A percentile compares a stretch with the other conserved stretches of the same genome.
Evolutionary conservation across 371 early-diverging fungal genomes (phyloP).

Genomic region (Mortierella sp.): DNA sequence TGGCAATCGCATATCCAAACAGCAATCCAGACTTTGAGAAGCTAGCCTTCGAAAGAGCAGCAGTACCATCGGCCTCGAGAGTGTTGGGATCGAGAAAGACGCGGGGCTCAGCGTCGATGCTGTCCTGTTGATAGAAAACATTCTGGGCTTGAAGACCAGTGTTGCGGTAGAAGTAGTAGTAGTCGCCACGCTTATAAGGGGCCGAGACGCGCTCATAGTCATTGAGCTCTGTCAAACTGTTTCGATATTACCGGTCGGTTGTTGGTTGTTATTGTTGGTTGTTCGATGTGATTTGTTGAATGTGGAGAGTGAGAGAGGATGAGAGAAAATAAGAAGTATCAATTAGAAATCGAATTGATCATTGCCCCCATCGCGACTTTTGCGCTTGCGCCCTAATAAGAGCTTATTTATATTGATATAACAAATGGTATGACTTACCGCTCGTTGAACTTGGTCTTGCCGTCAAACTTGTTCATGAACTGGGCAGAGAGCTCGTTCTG

Average conservation of each 20-base stretch:
- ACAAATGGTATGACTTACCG: conserved; percentile 42
- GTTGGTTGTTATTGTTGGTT: not conserved
- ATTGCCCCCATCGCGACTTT: too few relatives aligned
- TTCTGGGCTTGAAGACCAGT: conserved; percentile 76
- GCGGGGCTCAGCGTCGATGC: conserved; percentile 52
- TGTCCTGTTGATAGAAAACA: conserved; percentile 63
- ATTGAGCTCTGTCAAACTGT: conserved; percentile 32
- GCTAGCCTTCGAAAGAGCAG: conserved; percentile 59
- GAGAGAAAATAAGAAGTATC: not conserved
- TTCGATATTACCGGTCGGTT: not conserved
- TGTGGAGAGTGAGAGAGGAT: not conserved
- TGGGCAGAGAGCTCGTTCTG: conserved; percentile 55
- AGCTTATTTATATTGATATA: not conserved
- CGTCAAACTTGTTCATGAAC: conserved; percentile 55
- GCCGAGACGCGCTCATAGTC: conserved; percentile 66
- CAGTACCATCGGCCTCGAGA: conserved; percentile 55
- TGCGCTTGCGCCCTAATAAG: not conserved
- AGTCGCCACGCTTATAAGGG: conserved; percentile 69
- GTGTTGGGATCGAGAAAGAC: conserved; percentile 65
- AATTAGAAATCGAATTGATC: not conserved
- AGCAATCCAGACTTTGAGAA: conserved; percentile 68
- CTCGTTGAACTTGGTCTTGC: conserved; percentile 54
- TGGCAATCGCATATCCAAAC: conserved; percentile 63
- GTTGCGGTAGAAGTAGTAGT: conserved; percentile 76
- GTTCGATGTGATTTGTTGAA: not conserved